Evolutionary conservation across 1,284 basidiomycete species (phyloP).

Genomic region (Naganishia liquefaciens): DNA sequence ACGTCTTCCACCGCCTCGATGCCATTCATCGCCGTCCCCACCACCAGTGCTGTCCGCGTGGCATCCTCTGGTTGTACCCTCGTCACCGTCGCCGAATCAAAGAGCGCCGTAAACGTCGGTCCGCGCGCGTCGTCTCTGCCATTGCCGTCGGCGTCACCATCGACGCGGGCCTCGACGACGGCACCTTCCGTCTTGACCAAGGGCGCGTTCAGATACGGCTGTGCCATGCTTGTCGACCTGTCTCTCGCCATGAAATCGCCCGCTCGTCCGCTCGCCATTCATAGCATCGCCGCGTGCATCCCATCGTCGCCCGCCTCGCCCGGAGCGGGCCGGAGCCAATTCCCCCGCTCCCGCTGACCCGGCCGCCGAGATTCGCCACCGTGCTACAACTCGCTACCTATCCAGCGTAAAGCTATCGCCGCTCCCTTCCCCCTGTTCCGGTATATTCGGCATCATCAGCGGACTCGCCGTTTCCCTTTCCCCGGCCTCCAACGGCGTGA

Average conservation of each 20-base stretch:
- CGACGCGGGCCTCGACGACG: neutral
- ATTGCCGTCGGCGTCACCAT: neutral
- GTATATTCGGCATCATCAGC: constrained; percentile 16
- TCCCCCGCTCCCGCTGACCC: neutral
- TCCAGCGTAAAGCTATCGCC: neutral
- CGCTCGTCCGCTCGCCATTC: neutral
- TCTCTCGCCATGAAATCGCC: neutral
- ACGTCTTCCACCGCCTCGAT: neutral
- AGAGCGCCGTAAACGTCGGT: constrained; percentile 11
- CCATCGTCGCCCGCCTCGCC: neutral
- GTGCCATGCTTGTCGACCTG: neutral
- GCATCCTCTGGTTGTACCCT: neutral
- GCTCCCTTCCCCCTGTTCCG: constrained; percentile 6
- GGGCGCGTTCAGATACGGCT: neutral
- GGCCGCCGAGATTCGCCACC: no score
- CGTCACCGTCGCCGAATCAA: constrained; percentile 1
- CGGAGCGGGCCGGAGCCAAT: neutral
- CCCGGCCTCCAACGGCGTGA: neutral
- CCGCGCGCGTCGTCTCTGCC: neutral
- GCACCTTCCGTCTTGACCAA: constrained; percentile 5
- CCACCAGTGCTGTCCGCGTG: neutral
- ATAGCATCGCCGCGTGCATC: neutral
- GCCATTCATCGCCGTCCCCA: neutral
- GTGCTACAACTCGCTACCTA: neutral
- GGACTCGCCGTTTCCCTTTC: constrained; percentile 9